Evolutionary conservation across 257 asterid species (phyloP).

Genomic region (Plantago major): DNA sequence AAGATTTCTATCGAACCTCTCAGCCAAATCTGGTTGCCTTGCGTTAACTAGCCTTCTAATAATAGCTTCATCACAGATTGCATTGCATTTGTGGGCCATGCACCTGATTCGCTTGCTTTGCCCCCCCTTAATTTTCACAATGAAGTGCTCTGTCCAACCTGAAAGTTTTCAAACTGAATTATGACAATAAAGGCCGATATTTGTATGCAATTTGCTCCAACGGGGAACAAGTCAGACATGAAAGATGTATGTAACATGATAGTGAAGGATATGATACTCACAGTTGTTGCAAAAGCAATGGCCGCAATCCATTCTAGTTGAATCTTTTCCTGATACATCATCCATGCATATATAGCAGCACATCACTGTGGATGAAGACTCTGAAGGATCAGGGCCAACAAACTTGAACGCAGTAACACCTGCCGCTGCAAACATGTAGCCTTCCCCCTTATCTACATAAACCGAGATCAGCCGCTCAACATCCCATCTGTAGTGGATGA

Average conservation of each 20-base stretch:
- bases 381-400: slow-evolving; percentile 33
- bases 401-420: slow-evolving; percentile 52
- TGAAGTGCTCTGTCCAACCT: slow-evolving; percentile 97
- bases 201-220: too few species aligned
- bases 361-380: slow-evolving; percentile 34
- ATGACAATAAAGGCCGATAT: neutral
- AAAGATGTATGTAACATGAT: too few species aligned
- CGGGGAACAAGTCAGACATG: too few species aligned
- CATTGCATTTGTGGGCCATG: slow-evolving; percentile 88
- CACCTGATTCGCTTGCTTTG: slow-evolving; percentile 88
- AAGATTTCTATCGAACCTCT: slow-evolving; percentile 76
- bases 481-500: slow-evolving; percentile 82
- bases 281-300: slow-evolving; percentile 86
- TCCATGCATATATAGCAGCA: slow-evolving; percentile 78
- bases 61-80: slow-evolving; percentile 74
- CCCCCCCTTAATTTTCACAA: slow-evolving; percentile 84
- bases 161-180: slow-evolving; percentile 13
- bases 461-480: slow-evolving; percentile 61
- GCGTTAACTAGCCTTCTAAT: slow-evolving; percentile 54
- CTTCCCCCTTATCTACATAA: slow-evolving; percentile 72
- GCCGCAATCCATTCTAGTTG: slow-evolving; percentile 74
- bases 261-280: slow-evolving; percentile 38
- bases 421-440: slow-evolving; percentile 60
- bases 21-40: slow-evolving; percentile 65
- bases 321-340: slow-evolving; percentile 55